Evolutionary conservation across 495 filamentous ascomycete genomes (phyloP).

Genomic region (Podospora pseudopauciseta): DNA sequence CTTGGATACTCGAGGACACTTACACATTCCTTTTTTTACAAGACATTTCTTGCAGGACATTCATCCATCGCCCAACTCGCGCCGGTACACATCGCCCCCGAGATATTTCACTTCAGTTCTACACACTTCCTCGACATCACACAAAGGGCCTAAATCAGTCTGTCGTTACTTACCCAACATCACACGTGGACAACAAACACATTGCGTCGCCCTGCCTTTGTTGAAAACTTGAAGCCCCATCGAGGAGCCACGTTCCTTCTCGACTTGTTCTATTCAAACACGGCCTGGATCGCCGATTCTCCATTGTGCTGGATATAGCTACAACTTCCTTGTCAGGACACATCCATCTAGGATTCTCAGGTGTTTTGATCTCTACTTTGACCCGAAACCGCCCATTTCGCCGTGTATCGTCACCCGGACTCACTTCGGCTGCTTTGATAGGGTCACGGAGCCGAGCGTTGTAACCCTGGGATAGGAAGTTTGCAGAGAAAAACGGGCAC

Average conservation of each 20-base stretch:
- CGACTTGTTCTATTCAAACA: not conserved
- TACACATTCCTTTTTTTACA: slow-evolving; percentile 25
- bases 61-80: not conserved
- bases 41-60: not conserved
- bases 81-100: slow-evolving; percentile 4
- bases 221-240: not conserved
- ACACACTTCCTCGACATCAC: not conserved
- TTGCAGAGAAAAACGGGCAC: slow-evolving; percentile 14
- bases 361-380: not conserved
- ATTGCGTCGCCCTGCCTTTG: not conserved
- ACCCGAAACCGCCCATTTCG: not conserved
- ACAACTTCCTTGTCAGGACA: not conserved
- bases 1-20: slow-evolving; percentile 22
- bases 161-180: not conserved
- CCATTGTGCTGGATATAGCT: slow-evolving; percentile 2
- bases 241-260: not conserved
- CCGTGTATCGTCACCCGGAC: slow-evolving; percentile 7
- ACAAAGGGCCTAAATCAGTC: not conserved
- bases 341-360: not conserved
- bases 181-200: slow-evolving; percentile 1
- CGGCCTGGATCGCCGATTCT: slow-evolving; percentile 6
- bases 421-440: slow-evolving; percentile 9
- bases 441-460: slow-evolving; percentile 8
- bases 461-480: slow-evolving; percentile 12
- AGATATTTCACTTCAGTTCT: not conserved